These are phyloP conservation scores for Pseudoneurospora amorphoporcata DNA, from an alignment of 495 filamentous ascomycete species.

Conservation along the genomic window DNA sequence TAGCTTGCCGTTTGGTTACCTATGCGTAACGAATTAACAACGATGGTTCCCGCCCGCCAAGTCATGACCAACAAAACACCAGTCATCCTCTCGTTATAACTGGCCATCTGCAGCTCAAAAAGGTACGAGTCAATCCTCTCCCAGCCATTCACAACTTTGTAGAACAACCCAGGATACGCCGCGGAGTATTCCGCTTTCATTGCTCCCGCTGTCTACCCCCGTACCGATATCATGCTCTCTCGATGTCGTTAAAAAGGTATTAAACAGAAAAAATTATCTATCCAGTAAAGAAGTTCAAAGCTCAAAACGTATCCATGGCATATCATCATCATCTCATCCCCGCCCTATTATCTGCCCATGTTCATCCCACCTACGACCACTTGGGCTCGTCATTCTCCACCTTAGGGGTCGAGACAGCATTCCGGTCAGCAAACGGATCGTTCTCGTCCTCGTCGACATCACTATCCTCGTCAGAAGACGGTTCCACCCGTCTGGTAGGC, in stretches of 20 bases:
- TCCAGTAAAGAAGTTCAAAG: not conserved
- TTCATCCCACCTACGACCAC: constrained; percentile 1
- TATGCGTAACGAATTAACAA: not conserved
- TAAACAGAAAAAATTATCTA: not conserved
- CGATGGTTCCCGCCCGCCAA: not conserved
- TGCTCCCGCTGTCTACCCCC: not conserved
- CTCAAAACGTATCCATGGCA: not conserved
- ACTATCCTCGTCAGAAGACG: constrained; percentile 23
- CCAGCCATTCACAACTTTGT: not conserved
- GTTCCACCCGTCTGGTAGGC: constrained; percentile 19
- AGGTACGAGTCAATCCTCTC: not conserved
- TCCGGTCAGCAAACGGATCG: constrained; percentile 69
- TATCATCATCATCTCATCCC: not conserved
- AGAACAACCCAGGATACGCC: not conserved
- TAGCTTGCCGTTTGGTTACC: not conserved
- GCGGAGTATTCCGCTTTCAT: not conserved
- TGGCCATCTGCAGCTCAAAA: not conserved
- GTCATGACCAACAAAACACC: not conserved
- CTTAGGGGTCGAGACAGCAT: constrained; percentile 34
- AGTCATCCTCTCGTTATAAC: not conserved
- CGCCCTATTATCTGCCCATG: not conserved
- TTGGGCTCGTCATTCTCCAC: constrained; percentile 4
- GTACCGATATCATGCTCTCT: not conserved
- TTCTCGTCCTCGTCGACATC: constrained; percentile 50
- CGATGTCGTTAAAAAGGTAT: not conserved